These are phyloP conservation scores for Camelina hispida DNA, from an alignment of 345 rosid species.

Conservation along the genomic window DNA sequence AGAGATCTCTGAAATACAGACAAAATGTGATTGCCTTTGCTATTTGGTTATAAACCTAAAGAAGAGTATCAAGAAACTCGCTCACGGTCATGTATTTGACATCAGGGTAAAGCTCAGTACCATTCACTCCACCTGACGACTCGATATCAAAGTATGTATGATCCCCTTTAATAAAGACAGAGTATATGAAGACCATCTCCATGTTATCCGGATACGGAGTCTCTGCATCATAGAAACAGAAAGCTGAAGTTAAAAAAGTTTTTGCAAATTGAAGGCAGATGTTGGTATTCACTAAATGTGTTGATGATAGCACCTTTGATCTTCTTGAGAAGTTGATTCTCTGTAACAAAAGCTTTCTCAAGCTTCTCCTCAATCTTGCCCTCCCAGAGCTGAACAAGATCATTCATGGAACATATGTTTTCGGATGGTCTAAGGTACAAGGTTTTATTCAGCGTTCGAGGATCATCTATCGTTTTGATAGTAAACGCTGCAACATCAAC, in stretches of 20 bases:
- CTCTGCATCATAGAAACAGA: conserved; percentile 49
- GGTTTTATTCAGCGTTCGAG: conserved; percentile 66
- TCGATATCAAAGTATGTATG: conserved; percentile 69
- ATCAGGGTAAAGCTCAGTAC: conserved; percentile 82
- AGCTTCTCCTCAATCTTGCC: conserved; percentile 61
- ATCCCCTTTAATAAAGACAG: conserved; percentile 72
- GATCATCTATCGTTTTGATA: conserved; percentile 67
- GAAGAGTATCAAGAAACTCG: conserved; percentile 55
- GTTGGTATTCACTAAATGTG: neutral
- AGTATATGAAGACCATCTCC: conserved; percentile 59
- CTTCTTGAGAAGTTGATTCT: conserved; percentile 58
- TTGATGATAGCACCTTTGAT: conserved; percentile 52
- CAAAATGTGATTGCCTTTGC: conserved; percentile 4
- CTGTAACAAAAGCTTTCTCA: conserved; percentile 55
- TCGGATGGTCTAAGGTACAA: conserved; percentile 57
- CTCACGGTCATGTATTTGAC: conserved; percentile 72
- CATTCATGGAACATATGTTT: conserved; percentile 63
- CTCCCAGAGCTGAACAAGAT: conserved; percentile 72
- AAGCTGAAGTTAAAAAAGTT: neutral
- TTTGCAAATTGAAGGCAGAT: neutral
- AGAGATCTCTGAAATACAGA: neutral
- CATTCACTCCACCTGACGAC: conserved; percentile 70
- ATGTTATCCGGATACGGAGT: conserved; percentile 62
- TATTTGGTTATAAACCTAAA: conserved; percentile 17
- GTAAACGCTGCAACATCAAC: conserved; percentile 62